These are phyloP conservation scores for Saturnispora bothae DNA, from an alignment of 805 yeast species.

Conservation along the genomic window DNA sequence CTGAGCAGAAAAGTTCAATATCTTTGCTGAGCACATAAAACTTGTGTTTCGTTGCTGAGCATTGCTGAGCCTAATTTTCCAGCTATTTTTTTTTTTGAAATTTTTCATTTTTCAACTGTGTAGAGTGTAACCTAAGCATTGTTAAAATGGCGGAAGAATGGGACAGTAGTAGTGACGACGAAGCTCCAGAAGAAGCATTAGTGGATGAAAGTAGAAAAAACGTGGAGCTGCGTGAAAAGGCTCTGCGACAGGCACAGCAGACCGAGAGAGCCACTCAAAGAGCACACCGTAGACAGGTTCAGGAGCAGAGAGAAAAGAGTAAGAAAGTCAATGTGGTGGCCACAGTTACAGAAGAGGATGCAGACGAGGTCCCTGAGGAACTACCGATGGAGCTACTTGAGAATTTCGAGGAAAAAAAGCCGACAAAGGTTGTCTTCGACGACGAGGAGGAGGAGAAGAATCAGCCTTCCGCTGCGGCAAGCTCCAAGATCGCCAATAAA, in stretches of 20 bases:
- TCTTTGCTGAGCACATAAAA: no score
- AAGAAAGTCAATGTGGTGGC: constrained; percentile 1
- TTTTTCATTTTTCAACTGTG: no score
- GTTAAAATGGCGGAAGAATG: no score
- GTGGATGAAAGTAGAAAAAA: constrained; percentile 13
- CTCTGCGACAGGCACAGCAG: constrained; percentile 12
- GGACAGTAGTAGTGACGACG: constrained; percentile 21
- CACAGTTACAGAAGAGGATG: constrained; percentile 9
- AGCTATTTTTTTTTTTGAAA: no score
- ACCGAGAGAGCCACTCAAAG: constrained; percentile 11
- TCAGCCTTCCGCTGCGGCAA: no score
- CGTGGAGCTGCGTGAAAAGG: constrained; percentile 17
- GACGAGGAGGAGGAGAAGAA: constrained; percentile 22
- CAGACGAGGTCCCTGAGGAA: constrained; percentile 24
- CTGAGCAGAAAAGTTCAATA: no score
- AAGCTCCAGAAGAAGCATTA: constrained; percentile 43
- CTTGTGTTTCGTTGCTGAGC: no score
- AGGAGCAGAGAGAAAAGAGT: constrained; percentile 24
- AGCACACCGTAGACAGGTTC: constrained; percentile 21
- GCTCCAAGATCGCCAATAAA: no score
- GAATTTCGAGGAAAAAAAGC: constrained; percentile 13
- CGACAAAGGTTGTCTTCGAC: constrained; percentile 10
- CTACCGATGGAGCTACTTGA: constrained; percentile 32
- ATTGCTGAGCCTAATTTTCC: no score
- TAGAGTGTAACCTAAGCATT: no score